Evolutionary conservation across 805 yeast genomes (phyloP), one percentile per base, ranked within the genome.

Genomic region (Candida germanica): DNA sequence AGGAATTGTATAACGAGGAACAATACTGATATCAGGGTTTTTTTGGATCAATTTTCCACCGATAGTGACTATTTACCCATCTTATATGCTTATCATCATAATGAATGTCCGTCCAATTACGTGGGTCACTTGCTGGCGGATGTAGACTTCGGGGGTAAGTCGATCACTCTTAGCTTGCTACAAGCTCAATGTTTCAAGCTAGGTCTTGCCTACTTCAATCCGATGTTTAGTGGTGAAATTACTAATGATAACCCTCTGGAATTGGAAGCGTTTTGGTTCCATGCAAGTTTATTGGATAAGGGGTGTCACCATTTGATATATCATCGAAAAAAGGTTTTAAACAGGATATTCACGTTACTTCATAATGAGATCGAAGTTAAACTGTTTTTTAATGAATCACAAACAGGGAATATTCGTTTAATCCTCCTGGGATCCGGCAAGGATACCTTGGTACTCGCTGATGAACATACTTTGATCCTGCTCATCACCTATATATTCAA

Each of bases 221-320:
- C 37, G 5, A 26, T 33, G 13, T 21, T 35, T n/a, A 17, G 29
- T 3, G 35, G 31, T 13, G 23, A 26, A 11, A 5, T 14, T 9
- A 14, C 29, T 29, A 5, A 35, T 6, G 26, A 26, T 9, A 10
- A 24, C 3, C 31, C 41, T 11, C 31, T 26, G 16, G 28, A 28
- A 12, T 26, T 36, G 13, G 58, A 53, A 36, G 28, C 28, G 22
- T 38, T 52, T 19, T 53, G 56, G 53, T 47, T 52, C 29, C 39
- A 42, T 26, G 21, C 48, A 12, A 44, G 51, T 36, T 29, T 40
- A 3, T 43, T 52, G 16, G 56, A 52, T 28, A 43, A 40, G 15
- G 31, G 39, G 9, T 48, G 35, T 23, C 36, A 31, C 29, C n/a
- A 12, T 16, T 41, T 28, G 38, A 44, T 34, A 4, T 24, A 28